These are phyloP conservation scores for Clonostachys chloroleuca DNA, from an alignment of 2,329 filamentous ascomycete genomes.

Conservation along the genomic window DNA sequence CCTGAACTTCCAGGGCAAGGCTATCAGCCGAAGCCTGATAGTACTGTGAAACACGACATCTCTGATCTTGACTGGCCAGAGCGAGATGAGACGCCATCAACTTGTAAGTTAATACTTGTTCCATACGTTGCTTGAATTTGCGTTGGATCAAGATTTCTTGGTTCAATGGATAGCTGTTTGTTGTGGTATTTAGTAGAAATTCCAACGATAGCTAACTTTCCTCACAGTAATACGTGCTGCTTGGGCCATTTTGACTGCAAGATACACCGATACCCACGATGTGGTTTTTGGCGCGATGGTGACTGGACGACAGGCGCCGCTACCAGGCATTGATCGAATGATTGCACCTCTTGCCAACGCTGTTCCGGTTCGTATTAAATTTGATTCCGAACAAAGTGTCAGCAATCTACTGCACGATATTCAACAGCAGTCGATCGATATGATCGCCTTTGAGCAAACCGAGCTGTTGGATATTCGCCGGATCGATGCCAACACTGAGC, in stretches of 20 bases:
- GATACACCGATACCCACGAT: too few relatives aligned
- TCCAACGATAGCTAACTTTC: too few relatives aligned
- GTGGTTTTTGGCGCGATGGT: constrained; percentile 17
- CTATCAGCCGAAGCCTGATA: background rate
- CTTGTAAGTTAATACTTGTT: too few relatives aligned
- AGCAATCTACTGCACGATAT: too few relatives aligned
- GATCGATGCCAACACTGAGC: background rate
- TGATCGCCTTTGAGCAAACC: constrained; percentile 3
- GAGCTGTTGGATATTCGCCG: constrained; percentile 9
- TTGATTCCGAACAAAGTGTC: too few relatives aligned
- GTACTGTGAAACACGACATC: background rate
- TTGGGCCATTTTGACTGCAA: too few relatives aligned
- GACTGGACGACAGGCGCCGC: constrained; percentile 16
- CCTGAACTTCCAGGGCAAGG: constrained; percentile 1
- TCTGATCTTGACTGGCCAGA: background rate
- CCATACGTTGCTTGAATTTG: too few relatives aligned
- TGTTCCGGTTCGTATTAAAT: constrained; percentile 12
- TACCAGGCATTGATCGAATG: constrained; percentile 16
- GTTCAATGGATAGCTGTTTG: too few relatives aligned
- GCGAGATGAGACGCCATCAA: constrained; percentile 5
- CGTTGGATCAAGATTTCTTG: too few relatives aligned
- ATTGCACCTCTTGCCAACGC: constrained; percentile 20
- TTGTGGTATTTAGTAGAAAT: too few relatives aligned
- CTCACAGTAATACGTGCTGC: too few relatives aligned
- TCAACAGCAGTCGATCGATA: background rate